Evolutionary conservation across 306 rosid genomes (phyloP).

Genomic region (Dalbergia cultrata): DNA sequence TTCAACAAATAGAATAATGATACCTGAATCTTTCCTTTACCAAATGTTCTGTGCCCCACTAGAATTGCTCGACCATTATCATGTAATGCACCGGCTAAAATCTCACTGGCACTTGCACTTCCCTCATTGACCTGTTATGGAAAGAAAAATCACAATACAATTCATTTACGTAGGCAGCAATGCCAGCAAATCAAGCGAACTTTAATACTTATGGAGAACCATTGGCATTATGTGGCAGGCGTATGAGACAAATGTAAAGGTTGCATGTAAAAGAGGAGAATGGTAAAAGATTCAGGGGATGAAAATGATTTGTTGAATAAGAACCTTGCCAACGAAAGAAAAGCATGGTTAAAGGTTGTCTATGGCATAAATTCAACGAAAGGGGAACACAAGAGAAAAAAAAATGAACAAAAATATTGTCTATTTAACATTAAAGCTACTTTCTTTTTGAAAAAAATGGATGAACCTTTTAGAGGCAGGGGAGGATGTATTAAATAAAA

Average conservation of each 20-base stretch:
- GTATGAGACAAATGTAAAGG: background rate
- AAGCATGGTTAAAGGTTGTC: background rate
- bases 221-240: no score
- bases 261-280: background rate
- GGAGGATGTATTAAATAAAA: no score
- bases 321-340: constrained; percentile 18
- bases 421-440: background rate
- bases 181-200: background rate
- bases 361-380: background rate
- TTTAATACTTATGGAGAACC: constrained; percentile 3
- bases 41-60: constrained; percentile 92
- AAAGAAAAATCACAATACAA: background rate
- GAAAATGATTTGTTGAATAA: constrained; percentile 6
- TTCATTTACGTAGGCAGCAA: background rate
- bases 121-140: constrained; percentile 91
- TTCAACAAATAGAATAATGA: background rate
- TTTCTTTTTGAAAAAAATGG: background rate
- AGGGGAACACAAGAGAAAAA: background rate
- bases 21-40: constrained; percentile 99
- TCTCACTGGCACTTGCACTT: constrained; percentile 98
- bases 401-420: background rate
- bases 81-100: constrained; percentile 94
- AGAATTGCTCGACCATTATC: constrained; percentile 93
- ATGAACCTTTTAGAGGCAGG: background rate
- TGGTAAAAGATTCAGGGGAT: constrained; percentile 1